Conservation (phyloP, 2,329 filamentous ascomycete genomes). For the Aureobasidium musti region DNA sequence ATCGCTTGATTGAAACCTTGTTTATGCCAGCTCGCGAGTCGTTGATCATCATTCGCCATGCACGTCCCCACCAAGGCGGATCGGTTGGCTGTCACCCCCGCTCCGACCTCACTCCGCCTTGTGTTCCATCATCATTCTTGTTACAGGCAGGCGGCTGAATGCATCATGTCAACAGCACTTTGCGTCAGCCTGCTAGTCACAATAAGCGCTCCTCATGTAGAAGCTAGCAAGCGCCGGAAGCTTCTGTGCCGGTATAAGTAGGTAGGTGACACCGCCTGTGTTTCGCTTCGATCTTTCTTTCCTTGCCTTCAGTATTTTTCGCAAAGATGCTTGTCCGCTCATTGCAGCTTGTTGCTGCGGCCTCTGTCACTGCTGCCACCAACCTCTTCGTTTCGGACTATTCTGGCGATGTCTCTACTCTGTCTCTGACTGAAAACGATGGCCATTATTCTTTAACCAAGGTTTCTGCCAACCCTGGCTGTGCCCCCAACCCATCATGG, state of each 20-base stretch:
- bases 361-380: slow-evolving; percentile 35
- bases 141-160: slow-evolving; percentile 14
- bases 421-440: slow-evolving; percentile 41
- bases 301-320: background rate
- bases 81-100: slow-evolving; percentile 23
- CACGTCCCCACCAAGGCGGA: slow-evolving; percentile 12
- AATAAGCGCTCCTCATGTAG: background rate
- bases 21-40: background rate
- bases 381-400: slow-evolving; percentile 51
- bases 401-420: slow-evolving; percentile 47
- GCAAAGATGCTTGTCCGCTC: slow-evolving; percentile 20
- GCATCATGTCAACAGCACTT: slow-evolving; percentile 17
- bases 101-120: slow-evolving; percentile 20
- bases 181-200: background rate
- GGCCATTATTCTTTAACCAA: slow-evolving; percentile 46
- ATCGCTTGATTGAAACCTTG: slow-evolving; percentile 15
- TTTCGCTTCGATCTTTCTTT: background rate
- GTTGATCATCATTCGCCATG: slow-evolving; percentile 25
- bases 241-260: slow-evolving; percentile 8
- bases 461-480: slow-evolving; percentile 51
- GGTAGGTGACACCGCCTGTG: slow-evolving; percentile 5
- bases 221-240: background rate
- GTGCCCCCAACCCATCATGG: slow-evolving; percentile 61
- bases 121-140: slow-evolving; percentile 16
- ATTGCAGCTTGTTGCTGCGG: slow-evolving; percentile 16